phyloP scores from a whole-genome alignment of 495 filamentous ascomycete genomes.

The Podospora pseudoanserina region DNA sequence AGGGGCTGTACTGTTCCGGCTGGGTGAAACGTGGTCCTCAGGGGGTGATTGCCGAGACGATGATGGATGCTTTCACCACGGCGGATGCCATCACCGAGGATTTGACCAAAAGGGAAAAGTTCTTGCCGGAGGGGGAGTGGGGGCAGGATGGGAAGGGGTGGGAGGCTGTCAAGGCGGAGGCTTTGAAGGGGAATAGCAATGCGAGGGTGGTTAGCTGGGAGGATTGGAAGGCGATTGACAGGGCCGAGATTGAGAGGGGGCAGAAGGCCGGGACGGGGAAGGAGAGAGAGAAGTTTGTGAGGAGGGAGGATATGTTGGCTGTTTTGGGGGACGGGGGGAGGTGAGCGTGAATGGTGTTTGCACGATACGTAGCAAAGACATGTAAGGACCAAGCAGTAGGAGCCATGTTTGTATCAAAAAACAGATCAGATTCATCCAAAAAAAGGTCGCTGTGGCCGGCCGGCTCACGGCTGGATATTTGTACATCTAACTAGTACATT shows the following conservation, averaged over 20 bases:
- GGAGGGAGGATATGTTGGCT: slow-evolving; percentile 73
- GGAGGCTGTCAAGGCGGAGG: slow-evolving; percentile 57
- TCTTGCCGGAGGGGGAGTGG: slow-evolving; percentile 37
- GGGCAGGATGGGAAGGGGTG: slow-evolving; percentile 56
- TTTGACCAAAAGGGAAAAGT: slow-evolving; percentile 46
- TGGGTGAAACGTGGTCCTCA: slow-evolving; percentile 97
- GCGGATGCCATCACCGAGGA: slow-evolving; percentile 76
- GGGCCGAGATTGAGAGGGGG: slow-evolving; percentile 67
- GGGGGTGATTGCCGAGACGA: slow-evolving; percentile 92
- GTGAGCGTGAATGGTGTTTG: not conserved
- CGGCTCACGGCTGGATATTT: not conserved
- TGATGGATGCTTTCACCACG: slow-evolving; percentile 90
- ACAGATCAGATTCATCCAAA: not conserved
- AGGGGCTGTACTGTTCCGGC: slow-evolving; percentile 87
- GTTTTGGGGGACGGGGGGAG: slow-evolving; percentile 40
- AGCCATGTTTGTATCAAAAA: no score
- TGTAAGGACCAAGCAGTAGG: no score
- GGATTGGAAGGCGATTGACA: slow-evolving; percentile 85
- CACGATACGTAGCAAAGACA: not conserved
- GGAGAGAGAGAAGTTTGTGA: slow-evolving; percentile 77
- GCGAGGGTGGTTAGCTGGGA: slow-evolving; percentile 65
- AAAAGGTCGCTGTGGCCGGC: not conserved
- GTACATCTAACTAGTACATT: slow-evolving; percentile 3
- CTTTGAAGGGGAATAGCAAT: slow-evolving; percentile 27
- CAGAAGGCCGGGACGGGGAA: slow-evolving; percentile 56